Percentiles rank a stretch among this genome's conserved stretches.
These are phyloP conservation scores for Moesziomyces globuligerus DNA, from an alignment of 1,284 basidiomycete species.

Conservation along the genomic window DNA sequence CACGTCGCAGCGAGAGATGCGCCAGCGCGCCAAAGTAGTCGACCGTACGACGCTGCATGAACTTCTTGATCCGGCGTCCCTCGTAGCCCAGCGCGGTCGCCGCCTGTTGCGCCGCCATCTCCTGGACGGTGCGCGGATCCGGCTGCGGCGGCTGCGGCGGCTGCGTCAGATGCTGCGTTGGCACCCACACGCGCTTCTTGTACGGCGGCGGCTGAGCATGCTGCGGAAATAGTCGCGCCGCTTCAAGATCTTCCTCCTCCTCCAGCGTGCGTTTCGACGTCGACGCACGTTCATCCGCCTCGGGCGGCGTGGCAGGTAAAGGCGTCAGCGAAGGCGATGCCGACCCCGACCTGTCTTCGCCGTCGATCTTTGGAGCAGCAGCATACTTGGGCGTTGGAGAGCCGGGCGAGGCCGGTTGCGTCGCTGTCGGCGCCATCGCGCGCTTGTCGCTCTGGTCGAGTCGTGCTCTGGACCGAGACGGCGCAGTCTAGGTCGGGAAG, in stretches of 20 bases:
- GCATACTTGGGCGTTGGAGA: conserved; percentile 10
- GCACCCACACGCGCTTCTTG: conserved; percentile 48
- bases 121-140: conserved; percentile 77
- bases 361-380: not conserved
- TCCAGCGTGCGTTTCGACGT: conserved; percentile 41
- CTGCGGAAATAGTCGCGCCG: conserved; percentile 5
- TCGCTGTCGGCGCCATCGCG: conserved; percentile 16
- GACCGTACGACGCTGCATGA: conserved; percentile 88
- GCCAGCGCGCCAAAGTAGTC: conserved; percentile 90
- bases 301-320: conserved; percentile 12
- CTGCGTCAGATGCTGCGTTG: conserved; percentile 68
- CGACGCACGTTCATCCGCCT: conserved; percentile 7
- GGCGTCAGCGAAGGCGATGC: conserved; percentile 6
- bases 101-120: conserved; percentile 75
- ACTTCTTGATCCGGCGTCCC: conserved; percentile 84
- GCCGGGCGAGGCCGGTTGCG: conserved; percentile 11
- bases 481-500: too few species aligned
- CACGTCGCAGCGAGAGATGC: conserved; percentile 73
- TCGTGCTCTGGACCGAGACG: too few species aligned
- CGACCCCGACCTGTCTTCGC: not conserved
- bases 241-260: conserved; percentile 19
- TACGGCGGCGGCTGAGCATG: conserved; percentile 8
- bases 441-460: too few species aligned
- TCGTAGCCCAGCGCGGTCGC: conserved; percentile 68
- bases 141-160: conserved; percentile 80